A percentile compares a stretch with the other conserved stretches of the same genome.
Evolutionary conservation across 768 basidiomycete genomes (phyloP).

Genomic region (Gymnopilus junonius): DNA sequence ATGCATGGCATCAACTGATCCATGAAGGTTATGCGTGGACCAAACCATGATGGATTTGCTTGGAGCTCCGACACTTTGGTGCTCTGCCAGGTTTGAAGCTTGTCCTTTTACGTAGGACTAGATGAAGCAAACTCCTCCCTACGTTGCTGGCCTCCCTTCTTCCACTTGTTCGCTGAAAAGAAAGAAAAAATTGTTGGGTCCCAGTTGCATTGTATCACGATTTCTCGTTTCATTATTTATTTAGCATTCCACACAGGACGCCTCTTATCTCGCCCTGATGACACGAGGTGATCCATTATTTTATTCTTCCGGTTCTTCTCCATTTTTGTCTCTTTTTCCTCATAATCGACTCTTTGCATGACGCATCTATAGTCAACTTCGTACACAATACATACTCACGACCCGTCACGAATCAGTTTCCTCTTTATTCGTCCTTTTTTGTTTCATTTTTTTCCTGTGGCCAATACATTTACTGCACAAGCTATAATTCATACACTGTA

Average conservation of each 20-base stretch:
- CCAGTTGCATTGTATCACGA: not conserved
- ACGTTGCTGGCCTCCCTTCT: too few species aligned
- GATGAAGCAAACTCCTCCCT: too few species aligned
- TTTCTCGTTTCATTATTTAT: not conserved
- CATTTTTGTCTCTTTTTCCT: not conserved
- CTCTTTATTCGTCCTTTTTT: not conserved
- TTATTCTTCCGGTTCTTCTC: not conserved
- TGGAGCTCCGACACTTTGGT: too few species aligned
- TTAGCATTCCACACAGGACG: not conserved
- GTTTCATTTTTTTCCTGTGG: not conserved
- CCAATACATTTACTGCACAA: too few species aligned
- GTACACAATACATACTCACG: too few species aligned
- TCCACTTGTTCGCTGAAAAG: too few species aligned
- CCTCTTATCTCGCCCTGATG: not conserved
- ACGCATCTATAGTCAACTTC: not conserved
- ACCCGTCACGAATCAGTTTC: not conserved
- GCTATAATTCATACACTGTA: too few species aligned
- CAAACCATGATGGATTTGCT: too few species aligned
- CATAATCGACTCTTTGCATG: not conserved
- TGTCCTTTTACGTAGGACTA: too few species aligned
- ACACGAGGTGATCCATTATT: not conserved
- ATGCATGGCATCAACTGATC: too few species aligned
- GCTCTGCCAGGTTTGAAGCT: too few species aligned
- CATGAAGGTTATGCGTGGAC: too few species aligned
- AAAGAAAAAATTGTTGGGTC: not conserved